These are phyloP conservation scores for Sporothrix inflata DNA, from an alignment of 2,329 filamentous ascomycete species.

Conservation along the genomic window DNA sequence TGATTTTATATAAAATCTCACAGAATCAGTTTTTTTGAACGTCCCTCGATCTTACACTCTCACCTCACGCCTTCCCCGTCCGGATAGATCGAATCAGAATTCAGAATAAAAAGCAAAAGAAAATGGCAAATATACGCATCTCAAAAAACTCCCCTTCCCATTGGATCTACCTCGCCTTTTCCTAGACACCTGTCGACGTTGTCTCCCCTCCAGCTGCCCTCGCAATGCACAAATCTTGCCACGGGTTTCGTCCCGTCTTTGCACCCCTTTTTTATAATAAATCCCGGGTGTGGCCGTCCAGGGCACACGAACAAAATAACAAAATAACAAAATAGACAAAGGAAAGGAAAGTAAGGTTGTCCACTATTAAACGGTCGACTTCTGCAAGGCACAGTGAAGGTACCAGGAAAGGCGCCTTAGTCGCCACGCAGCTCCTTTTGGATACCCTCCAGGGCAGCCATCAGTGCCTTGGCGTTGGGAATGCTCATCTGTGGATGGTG, in stretches of 20 bases:
- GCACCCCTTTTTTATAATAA: background rate
- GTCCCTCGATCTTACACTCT: background rate
- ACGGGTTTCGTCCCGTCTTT: background rate
- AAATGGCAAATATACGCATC: background rate
- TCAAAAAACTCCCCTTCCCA: conserved; percentile 10
- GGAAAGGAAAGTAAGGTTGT: background rate
- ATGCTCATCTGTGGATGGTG: conserved; percentile 52
- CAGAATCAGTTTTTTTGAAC: background rate
- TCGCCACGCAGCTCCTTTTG: conserved; percentile 52
- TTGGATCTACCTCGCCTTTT: conserved; percentile 12
- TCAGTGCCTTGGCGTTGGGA: conserved; percentile 56
- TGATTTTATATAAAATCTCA: background rate
- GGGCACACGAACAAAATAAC: background rate
- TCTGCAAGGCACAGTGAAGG: background rate
- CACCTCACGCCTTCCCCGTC: background rate
- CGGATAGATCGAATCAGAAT: background rate
- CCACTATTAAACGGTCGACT: background rate
- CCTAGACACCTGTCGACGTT: conserved; percentile 14
- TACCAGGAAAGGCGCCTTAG: conserved; percentile 31
- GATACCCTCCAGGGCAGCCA: conserved; percentile 54
- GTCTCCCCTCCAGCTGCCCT: background rate
- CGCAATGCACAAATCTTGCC: background rate
- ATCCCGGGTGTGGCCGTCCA: background rate
- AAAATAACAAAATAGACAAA: background rate
- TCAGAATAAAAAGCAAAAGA: background rate